These are phyloP conservation scores for Penicillium flavigenum DNA, from an alignment of 495 filamentous ascomycete genomes.

Conservation along the genomic window DNA sequence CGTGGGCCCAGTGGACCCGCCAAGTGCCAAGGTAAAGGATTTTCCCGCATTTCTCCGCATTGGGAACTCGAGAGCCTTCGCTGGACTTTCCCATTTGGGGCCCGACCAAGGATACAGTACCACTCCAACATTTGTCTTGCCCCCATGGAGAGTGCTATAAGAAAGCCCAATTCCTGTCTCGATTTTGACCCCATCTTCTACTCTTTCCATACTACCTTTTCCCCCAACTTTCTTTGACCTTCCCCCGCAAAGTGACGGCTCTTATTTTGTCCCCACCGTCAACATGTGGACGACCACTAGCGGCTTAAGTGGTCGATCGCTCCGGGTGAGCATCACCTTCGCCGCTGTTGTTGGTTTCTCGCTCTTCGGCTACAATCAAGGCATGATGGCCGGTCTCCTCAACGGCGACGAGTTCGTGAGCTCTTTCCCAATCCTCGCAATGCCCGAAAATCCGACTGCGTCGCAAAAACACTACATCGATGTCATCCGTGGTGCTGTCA, in stretches of 20 bases:
- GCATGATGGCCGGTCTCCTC: constrained; percentile 29
- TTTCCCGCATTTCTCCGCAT: constrained; percentile 7
- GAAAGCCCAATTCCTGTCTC: constrained; percentile 6
- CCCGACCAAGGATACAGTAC: constrained; percentile 6
- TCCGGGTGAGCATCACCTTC: constrained; percentile 28
- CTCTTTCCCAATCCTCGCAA: constrained; percentile 18
- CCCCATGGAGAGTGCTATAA: constrained; percentile 20
- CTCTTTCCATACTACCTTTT: neutral
- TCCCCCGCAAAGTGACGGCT: constrained; percentile 14
- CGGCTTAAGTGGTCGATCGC: constrained; percentile 21
- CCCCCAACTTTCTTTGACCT: constrained; percentile 1
- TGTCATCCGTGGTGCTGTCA: constrained; percentile 38
- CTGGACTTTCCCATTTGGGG: constrained; percentile 19
- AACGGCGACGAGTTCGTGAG: constrained; percentile 21
- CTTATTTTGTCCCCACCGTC: constrained; percentile 15
- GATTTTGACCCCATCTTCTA: too few species aligned
- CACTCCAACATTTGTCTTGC: neutral
- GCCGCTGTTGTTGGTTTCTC: constrained; percentile 28
- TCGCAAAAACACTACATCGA: constrained; percentile 16
- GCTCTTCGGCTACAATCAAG: constrained; percentile 31
- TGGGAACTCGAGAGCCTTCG: constrained; percentile 11
- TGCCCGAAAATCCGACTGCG: constrained; percentile 8
- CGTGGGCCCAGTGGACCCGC: constrained; percentile 5
- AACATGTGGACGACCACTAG: constrained; percentile 29
- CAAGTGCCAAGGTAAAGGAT: constrained; percentile 15